A percentile compares a stretch with the other conserved stretches of the same genome.
phyloP scores from a whole-genome alignment of 2,329 filamentous ascomycete species.

The Colletotrichum sp. region DNA sequence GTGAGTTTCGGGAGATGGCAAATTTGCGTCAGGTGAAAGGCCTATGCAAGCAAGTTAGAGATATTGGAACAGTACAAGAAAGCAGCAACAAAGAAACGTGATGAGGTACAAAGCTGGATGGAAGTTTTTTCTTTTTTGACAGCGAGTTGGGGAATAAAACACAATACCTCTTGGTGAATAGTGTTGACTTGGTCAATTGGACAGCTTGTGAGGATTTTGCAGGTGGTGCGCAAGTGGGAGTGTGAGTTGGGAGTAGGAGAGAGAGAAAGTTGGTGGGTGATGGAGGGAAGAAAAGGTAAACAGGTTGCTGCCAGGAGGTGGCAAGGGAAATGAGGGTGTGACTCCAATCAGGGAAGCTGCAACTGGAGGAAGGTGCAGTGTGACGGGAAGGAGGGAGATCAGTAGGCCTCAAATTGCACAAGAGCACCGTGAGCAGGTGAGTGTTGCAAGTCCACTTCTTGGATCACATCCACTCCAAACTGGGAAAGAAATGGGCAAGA shows the following conservation, averaged over 20 bases:
- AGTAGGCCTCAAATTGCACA: background rate
- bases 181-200: background rate
- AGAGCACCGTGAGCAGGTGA: background rate
- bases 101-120: background rate
- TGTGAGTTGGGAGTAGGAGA: slow-evolving; percentile 1
- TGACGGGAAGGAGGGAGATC: slow-evolving; percentile 3
- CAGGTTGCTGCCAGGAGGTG: background rate
- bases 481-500: background rate
- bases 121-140: background rate
- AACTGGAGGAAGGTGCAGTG: slow-evolving; percentile 8
- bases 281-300: background rate
- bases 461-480: background rate
- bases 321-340: slow-evolving; percentile 2
- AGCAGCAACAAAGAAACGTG: background rate
- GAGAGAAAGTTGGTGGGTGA: background rate
- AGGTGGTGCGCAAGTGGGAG: background rate
- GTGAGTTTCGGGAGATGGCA: background rate
- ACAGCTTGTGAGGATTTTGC: background rate
- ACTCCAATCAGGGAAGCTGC: slow-evolving; percentile 4
- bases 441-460: background rate
- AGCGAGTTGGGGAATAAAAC: background rate
- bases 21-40: background rate
- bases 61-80: background rate
- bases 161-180: background rate
- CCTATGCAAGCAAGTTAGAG: background rate